These are phyloP conservation scores for Venturia effusa DNA, from an alignment of 2,329 filamentous ascomycete species.

Conservation along the genomic window DNA sequence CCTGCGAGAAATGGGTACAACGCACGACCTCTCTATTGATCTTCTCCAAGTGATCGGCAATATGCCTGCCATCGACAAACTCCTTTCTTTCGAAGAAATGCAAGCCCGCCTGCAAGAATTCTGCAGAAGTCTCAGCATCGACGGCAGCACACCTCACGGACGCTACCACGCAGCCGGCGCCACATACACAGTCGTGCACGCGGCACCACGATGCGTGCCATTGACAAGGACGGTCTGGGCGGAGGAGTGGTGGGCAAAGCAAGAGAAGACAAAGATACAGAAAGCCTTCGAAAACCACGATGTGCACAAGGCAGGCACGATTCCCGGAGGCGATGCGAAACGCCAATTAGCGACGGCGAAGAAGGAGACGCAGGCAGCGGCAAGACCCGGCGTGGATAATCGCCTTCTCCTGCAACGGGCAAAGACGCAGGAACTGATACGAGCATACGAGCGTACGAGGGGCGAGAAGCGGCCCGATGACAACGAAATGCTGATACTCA, in stretches of 20 bases:
- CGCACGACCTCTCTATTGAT: constrained; percentile 48
- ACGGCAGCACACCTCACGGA: constrained; percentile 29
- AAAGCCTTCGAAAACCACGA: constrained; percentile 28
- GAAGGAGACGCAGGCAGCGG: constrained; percentile 6
- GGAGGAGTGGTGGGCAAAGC: constrained; percentile 52
- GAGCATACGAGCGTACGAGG: constrained; percentile 37
- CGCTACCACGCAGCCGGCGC: constrained; percentile 24
- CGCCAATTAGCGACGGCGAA: not conserved
- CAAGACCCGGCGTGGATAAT: constrained; percentile 27
- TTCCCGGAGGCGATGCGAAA: constrained; percentile 19
- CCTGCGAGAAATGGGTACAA: constrained; percentile 46
- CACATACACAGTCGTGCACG: constrained; percentile 37
- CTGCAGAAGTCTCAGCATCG: constrained; percentile 22
- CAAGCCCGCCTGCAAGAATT: constrained; percentile 23
- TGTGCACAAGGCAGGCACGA: constrained; percentile 26
- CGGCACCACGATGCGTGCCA: constrained; percentile 38
- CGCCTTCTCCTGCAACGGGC: constrained; percentile 28
- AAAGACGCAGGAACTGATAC: constrained; percentile 31
- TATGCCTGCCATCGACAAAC: constrained; percentile 41
- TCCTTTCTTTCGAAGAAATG: constrained; percentile 45
- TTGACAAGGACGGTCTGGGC: constrained; percentile 46
- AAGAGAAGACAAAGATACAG: constrained; percentile 49
- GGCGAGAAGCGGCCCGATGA: constrained; percentile 1
- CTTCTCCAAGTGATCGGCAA: constrained; percentile 43
- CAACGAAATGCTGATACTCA: constrained; percentile 29